Conservation (phyloP, 1,284 basidiomycete species). For the Grifola frondosa region DNA sequence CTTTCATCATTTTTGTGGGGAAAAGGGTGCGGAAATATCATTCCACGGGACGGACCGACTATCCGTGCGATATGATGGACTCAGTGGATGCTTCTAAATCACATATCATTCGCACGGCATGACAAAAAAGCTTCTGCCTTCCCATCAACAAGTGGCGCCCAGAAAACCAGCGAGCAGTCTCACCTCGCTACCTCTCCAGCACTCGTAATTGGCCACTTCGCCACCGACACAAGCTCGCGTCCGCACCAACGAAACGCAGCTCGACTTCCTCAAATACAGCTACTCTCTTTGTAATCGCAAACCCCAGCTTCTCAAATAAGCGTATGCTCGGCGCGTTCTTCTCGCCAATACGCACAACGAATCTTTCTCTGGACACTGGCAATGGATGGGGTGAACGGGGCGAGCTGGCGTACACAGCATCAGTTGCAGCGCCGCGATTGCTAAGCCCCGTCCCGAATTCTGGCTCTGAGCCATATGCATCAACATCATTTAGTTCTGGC, state of each 20-base stretch:
- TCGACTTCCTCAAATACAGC: slow-evolving; percentile 77
- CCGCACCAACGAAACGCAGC: slow-evolving; percentile 42
- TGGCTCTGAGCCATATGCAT: slow-evolving; percentile 43
- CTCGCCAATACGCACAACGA: slow-evolving; percentile 58
- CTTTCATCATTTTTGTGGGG: too few species aligned
- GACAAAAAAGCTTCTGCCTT: too few species aligned
- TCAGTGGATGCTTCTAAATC: too few species aligned
- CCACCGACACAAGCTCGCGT: slow-evolving; percentile 11
- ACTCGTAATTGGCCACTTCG: too few species aligned
- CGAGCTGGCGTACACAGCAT: slow-evolving; percentile 61
- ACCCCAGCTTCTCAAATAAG: slow-evolving; percentile 72
- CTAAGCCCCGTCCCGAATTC: slow-evolving; percentile 68
- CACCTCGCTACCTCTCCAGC: too few species aligned
- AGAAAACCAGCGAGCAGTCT: too few species aligned
- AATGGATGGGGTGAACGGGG: slow-evolving; percentile 29
- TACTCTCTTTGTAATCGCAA: slow-evolving; percentile 61
- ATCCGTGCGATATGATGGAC: too few species aligned
- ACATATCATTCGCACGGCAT: too few species aligned
- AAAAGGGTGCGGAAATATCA: too few species aligned
- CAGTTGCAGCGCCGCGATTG: slow-evolving; percentile 62
- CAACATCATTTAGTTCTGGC: not conserved
- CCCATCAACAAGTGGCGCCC: too few species aligned
- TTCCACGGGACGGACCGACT: too few species aligned
- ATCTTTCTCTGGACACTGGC: slow-evolving; percentile 37
- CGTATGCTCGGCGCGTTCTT: slow-evolving; percentile 52